A percentile compares a stretch with the other conserved stretches of the same genome.
Conservation (phyloP, 2,329 filamentous ascomycete genomes). For the Didymella arachidicola region DNA sequence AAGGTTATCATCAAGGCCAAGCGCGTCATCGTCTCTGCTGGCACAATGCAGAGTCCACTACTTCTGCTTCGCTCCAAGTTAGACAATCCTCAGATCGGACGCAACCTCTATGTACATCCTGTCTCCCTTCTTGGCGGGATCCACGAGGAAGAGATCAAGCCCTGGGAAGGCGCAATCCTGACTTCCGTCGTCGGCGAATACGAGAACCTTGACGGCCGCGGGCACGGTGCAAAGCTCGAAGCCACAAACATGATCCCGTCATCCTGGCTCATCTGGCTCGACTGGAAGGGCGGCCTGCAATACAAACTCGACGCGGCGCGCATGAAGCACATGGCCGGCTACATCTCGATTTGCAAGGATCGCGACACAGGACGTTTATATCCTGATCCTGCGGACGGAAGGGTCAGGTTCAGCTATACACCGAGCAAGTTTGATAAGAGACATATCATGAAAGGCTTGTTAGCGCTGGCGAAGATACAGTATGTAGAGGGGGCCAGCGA, state of each 20-base stretch:
- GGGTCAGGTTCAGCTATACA: conserved; percentile 73
- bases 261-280: conserved; percentile 66
- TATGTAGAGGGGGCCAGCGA: conserved; percentile 82
- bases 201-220: conserved; percentile 79
- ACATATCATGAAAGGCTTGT: conserved; percentile 73
- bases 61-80: conserved; percentile 80
- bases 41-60: conserved; percentile 78
- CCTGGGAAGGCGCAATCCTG: conserved; percentile 75
- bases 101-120: conserved; percentile 83
- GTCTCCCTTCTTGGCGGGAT: conserved; percentile 64
- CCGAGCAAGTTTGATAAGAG: conserved; percentile 74
- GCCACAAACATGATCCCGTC: conserved; percentile 77
- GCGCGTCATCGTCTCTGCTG: conserved; percentile 79
- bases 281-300: conserved; percentile 73
- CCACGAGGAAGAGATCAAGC: conserved; percentile 73
- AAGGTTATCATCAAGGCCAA: conserved; percentile 78
- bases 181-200: conserved; percentile 80
- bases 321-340: conserved; percentile 72
- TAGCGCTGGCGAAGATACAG: conserved; percentile 77
- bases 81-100: conserved; percentile 81
- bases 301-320: conserved; percentile 76
- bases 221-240: conserved; percentile 86
- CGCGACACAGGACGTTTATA: conserved; percentile 78
- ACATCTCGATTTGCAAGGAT: conserved; percentile 78
- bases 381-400: conserved; percentile 71